Evolutionary conservation across 306 rosid species (phyloP), one percentile per base, ranked within the genome.

Genomic region (Biancaea sappan): DNA sequence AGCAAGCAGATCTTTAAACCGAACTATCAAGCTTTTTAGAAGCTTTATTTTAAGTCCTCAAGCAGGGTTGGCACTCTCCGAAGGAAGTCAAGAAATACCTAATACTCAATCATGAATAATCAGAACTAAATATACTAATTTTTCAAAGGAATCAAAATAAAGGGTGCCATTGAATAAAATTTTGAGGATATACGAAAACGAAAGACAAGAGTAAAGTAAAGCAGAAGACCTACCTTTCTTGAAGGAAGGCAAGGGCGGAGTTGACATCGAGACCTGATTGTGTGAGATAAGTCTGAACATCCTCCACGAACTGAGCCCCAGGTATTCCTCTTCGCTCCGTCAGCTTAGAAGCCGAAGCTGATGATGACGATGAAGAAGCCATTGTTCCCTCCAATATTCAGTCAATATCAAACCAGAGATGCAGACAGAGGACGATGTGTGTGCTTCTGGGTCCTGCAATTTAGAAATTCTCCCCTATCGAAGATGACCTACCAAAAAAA

Each of bases 281-380:
- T 16, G 84, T 63, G 78, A 91, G 98, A 79, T 87, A 91, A 16
- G 87, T 91, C 69, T 89, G 94, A 40, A 93, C 98, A 70, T 93
- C 98, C 32, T 91, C 96, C 0, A 93, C 97, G 73, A 93, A 91
- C 80, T 87, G 98, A 62, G 98, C 93, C 24, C 90, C 93, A n/a
- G 97, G 96, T 64, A 93, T 93, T 77, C 98, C 98, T 85, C 98
- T 84, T 75, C 98, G 84, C 72, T 93, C 98, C 12, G 89, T 82
- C 2, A 77, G 75, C 37, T 2, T 65, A n/a, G 83, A 57, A 61
- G 44, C 85, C 2, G 86, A 70, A 37, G 83, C 47, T 6, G 77
- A 13, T 0, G 90, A 35, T 11, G 91, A 80, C 22, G 91, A 84
- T 18, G 84, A 63, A 48, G 92, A 81, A 68, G 86, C 94, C 93